A percentile compares a stretch with the other conserved stretches of the same genome.
Evolutionary conservation across 75 land plant species (phyloP).

Genomic region (Pinus taeda): DNA sequence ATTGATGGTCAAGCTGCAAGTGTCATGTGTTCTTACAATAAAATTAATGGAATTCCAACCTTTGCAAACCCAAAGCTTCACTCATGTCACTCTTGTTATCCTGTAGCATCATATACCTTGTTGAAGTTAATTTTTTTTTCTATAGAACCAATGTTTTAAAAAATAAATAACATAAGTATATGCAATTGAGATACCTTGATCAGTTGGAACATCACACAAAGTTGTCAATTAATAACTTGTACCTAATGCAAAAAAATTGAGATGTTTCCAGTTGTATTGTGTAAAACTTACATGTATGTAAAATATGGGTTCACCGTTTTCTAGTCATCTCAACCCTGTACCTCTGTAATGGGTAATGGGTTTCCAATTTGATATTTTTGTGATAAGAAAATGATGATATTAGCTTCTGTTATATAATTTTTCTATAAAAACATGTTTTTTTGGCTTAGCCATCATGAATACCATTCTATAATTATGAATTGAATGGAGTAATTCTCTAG

Average conservation of each 20-base stretch:
- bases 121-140: not conserved
- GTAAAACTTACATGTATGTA: constrained; percentile 30
- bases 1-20: too few relatives aligned
- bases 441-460: too few relatives aligned
- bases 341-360: too few relatives aligned
- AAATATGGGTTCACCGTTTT: not conserved
- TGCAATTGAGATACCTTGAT: not conserved
- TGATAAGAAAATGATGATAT: too few relatives aligned
- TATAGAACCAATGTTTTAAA: not conserved
- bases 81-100: constrained; percentile 45
- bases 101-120: constrained; percentile 12
- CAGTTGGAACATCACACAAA: constrained; percentile 38
- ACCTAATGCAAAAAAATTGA: constrained; percentile 47
- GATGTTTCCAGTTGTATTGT: constrained; percentile 26
- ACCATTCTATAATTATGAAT: too few relatives aligned
- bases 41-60: too few relatives aligned
- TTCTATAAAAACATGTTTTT: too few relatives aligned
- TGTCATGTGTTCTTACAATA: too few relatives aligned
- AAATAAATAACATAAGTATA: not conserved
- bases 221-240: constrained; percentile 29
- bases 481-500: too few relatives aligned
- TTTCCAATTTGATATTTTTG: too few relatives aligned
- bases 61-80: constrained; percentile 11
- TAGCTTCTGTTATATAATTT: too few relatives aligned
- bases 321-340: too few relatives aligned